Percentiles rank a stretch among this genome's conserved stretches.
Evolutionary conservation across 2,329 filamentous ascomycete species (phyloP).

Genomic region (Microdochium paspali): DNA sequence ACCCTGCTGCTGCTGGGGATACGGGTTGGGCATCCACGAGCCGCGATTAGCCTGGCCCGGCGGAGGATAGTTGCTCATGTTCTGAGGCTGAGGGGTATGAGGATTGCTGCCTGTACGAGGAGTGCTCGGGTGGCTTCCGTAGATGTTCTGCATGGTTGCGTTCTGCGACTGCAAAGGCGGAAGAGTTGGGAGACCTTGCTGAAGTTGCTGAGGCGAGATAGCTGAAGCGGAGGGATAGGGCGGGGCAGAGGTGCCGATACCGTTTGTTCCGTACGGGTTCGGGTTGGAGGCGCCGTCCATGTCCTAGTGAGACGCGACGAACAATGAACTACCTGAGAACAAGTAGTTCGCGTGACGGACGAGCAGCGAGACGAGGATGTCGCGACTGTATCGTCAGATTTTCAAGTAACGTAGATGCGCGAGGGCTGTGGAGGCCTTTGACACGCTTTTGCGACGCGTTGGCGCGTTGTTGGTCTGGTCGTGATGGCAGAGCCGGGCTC

Average conservation of each 20-base stretch:
- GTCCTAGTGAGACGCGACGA: slow-evolving; percentile 21
- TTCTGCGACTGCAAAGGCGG: slow-evolving; percentile 41
- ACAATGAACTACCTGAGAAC: neutral
- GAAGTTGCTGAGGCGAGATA: slow-evolving; percentile 41
- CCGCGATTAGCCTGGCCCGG: slow-evolving; percentile 37
- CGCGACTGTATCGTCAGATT: neutral
- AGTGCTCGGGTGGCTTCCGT: slow-evolving; percentile 51
- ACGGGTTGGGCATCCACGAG: slow-evolving; percentile 43
- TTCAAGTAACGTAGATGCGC: neutral
- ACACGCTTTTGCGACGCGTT: slow-evolving; percentile 1
- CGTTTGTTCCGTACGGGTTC: slow-evolving; percentile 41
- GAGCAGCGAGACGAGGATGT: neutral
- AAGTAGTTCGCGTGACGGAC: neutral
- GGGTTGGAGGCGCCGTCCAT: slow-evolving; percentile 39
- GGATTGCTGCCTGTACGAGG: slow-evolving; percentile 51
- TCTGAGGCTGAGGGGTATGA: slow-evolving; percentile 39
- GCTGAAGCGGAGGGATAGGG: slow-evolving; percentile 42
- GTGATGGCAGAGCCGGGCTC: neutral
- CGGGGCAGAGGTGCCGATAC: slow-evolving; percentile 43
- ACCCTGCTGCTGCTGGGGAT: slow-evolving; percentile 41
- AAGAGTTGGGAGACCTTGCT: slow-evolving; percentile 37
- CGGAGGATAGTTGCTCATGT: slow-evolving; percentile 44
- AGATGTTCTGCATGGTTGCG: slow-evolving; percentile 41
- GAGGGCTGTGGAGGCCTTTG: neutral
- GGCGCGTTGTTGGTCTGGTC: neutral